phyloP scores from a whole-genome alignment of 805 yeast genomes.

The Metschnikowia henanensis region DNA sequence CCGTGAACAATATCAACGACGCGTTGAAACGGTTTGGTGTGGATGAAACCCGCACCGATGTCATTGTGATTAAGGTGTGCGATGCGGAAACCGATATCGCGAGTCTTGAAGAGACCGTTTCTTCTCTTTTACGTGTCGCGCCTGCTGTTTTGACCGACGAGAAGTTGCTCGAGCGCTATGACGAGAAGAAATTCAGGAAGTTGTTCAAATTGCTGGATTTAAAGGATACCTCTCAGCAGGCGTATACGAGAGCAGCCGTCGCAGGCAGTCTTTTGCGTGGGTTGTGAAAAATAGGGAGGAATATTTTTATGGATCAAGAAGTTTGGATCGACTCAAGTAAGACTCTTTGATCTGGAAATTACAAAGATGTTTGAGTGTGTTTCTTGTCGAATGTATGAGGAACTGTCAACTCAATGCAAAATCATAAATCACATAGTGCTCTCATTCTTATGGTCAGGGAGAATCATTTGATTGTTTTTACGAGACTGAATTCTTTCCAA shows the following conservation, averaged over 20 bases:
- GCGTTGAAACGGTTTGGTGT: slow-evolving; percentile 73
- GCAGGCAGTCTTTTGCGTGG: slow-evolving; percentile 19
- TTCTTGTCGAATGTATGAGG: too few relatives aligned
- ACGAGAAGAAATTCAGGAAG: slow-evolving; percentile 33
- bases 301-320: background rate
- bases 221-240: slow-evolving; percentile 10
- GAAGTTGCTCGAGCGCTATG: slow-evolving; percentile 20
- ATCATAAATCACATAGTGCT: too few relatives aligned
- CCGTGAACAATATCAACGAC: slow-evolving; percentile 70
- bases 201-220: slow-evolving; percentile 35
- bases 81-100: slow-evolving; percentile 19
- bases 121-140: slow-evolving; percentile 15
- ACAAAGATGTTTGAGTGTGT: too few relatives aligned
- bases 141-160: slow-evolving; percentile 25
- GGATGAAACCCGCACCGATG: slow-evolving; percentile 42
- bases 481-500: too few relatives aligned
- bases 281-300: background rate
- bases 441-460: too few relatives aligned
- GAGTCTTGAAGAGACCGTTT: slow-evolving; percentile 29
- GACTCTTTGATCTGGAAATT: too few relatives aligned
- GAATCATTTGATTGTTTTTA: too few relatives aligned
- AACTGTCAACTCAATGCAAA: too few relatives aligned
- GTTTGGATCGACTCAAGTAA: background rate
- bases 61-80: slow-evolving; percentile 54
- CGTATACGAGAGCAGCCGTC: slow-evolving; percentile 15